These are phyloP conservation scores for Aspergillus affinis DNA, from an alignment of 495 filamentous ascomycete species.

Conservation along the genomic window DNA sequence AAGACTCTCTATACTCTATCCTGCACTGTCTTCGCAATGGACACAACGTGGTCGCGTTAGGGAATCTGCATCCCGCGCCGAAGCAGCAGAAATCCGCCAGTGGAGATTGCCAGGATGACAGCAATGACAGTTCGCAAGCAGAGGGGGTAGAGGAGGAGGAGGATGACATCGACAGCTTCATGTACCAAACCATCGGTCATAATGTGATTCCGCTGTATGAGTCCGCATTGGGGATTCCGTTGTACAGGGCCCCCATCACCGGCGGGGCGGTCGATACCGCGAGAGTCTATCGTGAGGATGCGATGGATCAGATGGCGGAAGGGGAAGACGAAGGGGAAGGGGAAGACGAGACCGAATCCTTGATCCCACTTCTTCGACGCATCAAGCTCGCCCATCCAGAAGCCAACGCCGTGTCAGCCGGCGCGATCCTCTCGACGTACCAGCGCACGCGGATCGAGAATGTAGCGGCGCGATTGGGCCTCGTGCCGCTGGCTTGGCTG, in stretches of 20 bases:
- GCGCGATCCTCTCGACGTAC: conserved; percentile 92
- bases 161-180: conserved; percentile 89
- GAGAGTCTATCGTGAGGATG: conserved; percentile 28
- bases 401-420: conserved; percentile 81
- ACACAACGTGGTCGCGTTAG: conserved; percentile 82
- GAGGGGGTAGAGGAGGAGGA: conserved; percentile 36
- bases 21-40: conserved; percentile 86
- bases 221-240: conserved; percentile 69
- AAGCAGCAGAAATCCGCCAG: background rate
- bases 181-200: conserved; percentile 98
- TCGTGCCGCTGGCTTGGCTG: conserved; percentile 79
- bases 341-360: conserved; percentile 85
- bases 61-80: conserved; percentile 71
- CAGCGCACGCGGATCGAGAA: conserved; percentile 93
- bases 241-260: conserved; percentile 73
- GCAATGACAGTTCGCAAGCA: too few relatives aligned
- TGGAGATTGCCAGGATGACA: too few relatives aligned
- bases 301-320: conserved; percentile 19
- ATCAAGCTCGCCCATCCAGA: conserved; percentile 66
- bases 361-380: conserved; percentile 67
- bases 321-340: background rate
- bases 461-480: conserved; percentile 71
- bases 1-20: conserved; percentile 92
- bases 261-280: conserved; percentile 63
- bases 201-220: conserved; percentile 82